A percentile compares a stretch with the other conserved stretches of the same genome.
phyloP scores from a whole-genome alignment of 176 grass and related monocot species.

The Secale cereale region DNA sequence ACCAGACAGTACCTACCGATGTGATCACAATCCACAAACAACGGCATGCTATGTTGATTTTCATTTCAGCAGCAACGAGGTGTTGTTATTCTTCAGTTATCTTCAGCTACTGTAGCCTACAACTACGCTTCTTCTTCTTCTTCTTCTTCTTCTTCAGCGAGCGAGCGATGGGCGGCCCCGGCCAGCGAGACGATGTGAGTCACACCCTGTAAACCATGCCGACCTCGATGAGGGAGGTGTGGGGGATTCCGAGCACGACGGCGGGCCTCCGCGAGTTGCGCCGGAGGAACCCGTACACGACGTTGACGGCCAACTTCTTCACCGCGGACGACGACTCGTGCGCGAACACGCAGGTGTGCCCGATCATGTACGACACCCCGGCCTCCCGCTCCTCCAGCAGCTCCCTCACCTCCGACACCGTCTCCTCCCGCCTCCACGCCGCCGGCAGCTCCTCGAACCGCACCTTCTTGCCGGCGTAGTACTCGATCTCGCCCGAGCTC shows the following conservation, averaged over 20 bases:
- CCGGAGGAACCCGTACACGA: conserved; percentile 80
- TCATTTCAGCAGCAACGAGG: no score
- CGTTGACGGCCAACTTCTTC: conserved; percentile 75
- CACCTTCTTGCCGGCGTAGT: conserved; percentile 36
- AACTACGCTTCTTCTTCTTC: conserved; percentile 12
- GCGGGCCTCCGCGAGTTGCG: conserved; percentile 77
- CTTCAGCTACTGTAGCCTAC: not conserved
- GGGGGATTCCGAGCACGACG: conserved; percentile 68
- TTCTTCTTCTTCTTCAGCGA: not conserved
- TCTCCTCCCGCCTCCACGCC: not conserved
- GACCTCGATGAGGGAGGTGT: conserved; percentile 79
- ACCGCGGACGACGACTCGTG: conserved; percentile 66
- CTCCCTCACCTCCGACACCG: conserved; percentile 50
- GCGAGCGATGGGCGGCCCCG: not conserved
- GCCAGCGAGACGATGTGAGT: not conserved
- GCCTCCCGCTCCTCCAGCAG: conserved; percentile 67
- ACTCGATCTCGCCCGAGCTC: conserved; percentile 30
- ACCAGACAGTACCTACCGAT: no score
- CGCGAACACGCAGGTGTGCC: conserved; percentile 68
- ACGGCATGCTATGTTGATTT: no score
- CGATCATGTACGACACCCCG: conserved; percentile 92
- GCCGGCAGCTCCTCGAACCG: conserved; percentile 34
- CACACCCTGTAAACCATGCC: conserved; percentile 83
- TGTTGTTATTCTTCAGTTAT: not conserved
- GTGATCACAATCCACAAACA: no score